These are phyloP conservation scores for Neurospora cerealis DNA, from an alignment of 495 filamentous ascomycete species.

Conservation along the genomic window DNA sequence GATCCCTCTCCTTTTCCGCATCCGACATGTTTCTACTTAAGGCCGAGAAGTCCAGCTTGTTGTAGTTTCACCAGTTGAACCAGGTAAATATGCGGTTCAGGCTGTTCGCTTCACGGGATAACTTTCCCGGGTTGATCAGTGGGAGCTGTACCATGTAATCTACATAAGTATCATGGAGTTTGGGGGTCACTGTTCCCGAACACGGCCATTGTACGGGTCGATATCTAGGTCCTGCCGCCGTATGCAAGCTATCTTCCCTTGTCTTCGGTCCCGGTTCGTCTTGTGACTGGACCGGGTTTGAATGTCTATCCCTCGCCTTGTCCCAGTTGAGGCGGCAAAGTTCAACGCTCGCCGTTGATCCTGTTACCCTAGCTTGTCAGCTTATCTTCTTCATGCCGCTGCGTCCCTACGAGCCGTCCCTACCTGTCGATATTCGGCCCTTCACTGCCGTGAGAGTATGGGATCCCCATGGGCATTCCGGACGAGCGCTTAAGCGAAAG, in stretches of 20 bases:
- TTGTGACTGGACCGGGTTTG: background rate
- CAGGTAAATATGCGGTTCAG: background rate
- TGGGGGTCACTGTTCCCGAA: background rate
- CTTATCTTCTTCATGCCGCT: background rate
- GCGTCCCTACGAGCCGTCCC: background rate
- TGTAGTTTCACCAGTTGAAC: background rate
- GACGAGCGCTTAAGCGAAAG: background rate
- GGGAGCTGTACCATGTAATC: background rate
- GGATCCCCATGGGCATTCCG: background rate
- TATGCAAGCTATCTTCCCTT: background rate
- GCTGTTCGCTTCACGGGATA: background rate
- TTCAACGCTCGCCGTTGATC: background rate
- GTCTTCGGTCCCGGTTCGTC: background rate
- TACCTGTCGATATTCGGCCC: constrained; percentile 12
- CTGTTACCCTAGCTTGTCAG: background rate
- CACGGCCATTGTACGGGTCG: background rate
- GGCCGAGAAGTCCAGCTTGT: background rate
- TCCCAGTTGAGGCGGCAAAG: background rate
- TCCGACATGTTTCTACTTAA: background rate
- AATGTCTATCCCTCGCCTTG: background rate
- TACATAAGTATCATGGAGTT: background rate
- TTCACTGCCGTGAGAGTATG: constrained; percentile 9
- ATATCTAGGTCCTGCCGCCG: background rate
- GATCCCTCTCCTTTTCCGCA: background rate
- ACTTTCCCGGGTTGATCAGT: background rate